These are phyloP conservation scores for Lentinula sp. DNA, from an alignment of 768 basidiomycete species.

Conservation along the genomic window DNA sequence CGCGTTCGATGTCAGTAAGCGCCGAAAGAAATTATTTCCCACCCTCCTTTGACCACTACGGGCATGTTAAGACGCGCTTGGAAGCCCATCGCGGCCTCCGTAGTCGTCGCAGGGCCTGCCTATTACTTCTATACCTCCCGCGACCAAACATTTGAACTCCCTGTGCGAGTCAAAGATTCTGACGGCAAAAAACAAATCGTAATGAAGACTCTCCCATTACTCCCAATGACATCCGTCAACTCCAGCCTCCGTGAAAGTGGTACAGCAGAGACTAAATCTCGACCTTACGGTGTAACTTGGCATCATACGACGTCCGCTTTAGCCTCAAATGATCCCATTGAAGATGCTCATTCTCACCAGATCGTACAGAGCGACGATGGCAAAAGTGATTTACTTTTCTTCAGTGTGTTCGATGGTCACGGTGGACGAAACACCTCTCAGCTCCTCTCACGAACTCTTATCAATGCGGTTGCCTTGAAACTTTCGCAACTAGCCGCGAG, in stretches of 20 bases:
- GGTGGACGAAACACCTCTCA: constrained; percentile 78
- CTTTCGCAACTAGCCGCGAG: constrained; percentile 49
- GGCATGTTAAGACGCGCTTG: constrained; percentile 61
- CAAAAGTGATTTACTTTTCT: constrained; percentile 80
- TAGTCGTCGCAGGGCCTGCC: constrained; percentile 49
- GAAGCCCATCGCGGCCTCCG: constrained; percentile 60
- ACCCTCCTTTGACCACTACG: background rate
- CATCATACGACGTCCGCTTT: constrained; percentile 74
- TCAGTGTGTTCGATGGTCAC: constrained; percentile 90
- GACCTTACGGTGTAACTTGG: constrained; percentile 60
- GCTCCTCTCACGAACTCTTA: constrained; percentile 76
- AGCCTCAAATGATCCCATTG: constrained; percentile 85
- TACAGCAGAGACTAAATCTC: constrained; percentile 33
- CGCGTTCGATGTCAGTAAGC: background rate
- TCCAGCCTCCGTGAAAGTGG: constrained; percentile 53
- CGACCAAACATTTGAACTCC: constrained; percentile 51
- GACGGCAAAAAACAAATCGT: constrained; percentile 58
- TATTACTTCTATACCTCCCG: constrained; percentile 52
- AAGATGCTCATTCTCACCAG: constrained; percentile 77
- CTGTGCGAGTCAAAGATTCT: constrained; percentile 45
- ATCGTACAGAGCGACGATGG: constrained; percentile 58
- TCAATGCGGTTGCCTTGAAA: constrained; percentile 78
- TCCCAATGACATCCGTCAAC: constrained; percentile 51
- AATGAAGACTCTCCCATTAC: constrained; percentile 45
- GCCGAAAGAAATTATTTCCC: background rate